phyloP scores from a whole-genome alignment of 495 filamentous ascomycete genomes.

The Aspergillus kassunensis region DNA sequence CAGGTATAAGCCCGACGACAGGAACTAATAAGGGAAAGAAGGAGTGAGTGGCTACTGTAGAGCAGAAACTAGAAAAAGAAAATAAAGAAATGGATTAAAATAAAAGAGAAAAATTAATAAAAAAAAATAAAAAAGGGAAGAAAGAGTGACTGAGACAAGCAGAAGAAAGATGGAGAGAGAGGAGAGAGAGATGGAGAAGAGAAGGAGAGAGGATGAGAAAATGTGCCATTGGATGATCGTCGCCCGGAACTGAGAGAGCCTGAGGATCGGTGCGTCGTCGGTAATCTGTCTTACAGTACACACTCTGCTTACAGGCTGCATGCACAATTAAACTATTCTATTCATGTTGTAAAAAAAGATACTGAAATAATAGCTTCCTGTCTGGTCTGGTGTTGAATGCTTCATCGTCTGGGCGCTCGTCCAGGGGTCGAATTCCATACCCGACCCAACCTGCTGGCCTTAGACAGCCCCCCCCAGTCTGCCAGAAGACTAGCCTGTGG shows the following conservation, averaged over 20 bases:
- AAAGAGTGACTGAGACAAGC: conserved; percentile 22
- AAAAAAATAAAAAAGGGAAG: conserved; percentile 15
- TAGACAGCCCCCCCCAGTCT: not conserved
- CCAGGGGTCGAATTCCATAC: conserved; percentile 6
- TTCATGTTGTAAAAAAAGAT: not conserved
- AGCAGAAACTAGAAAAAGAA: conserved; percentile 13
- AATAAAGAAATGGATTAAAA: conserved; percentile 10
- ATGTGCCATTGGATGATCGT: conserved; percentile 20
- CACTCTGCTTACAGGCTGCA: conserved; percentile 8
- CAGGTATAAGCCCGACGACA: conserved; percentile 18
- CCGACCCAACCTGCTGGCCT: not conserved
- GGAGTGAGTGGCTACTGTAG: conserved; percentile 19
- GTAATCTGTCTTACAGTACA: conserved; percentile 19
- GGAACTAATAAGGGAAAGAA: conserved; percentile 18
- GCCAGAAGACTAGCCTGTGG: not conserved
- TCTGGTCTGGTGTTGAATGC: not conserved
- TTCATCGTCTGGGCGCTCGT: conserved; percentile 1
- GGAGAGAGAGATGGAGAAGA: conserved; percentile 12
- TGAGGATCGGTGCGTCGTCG: conserved; percentile 10
- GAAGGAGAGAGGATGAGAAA: conserved; percentile 9
- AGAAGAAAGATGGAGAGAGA: conserved; percentile 7
- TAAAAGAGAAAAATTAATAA: conserved; percentile 4
- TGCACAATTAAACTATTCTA: conserved; percentile 3
- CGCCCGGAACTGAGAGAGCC: conserved; percentile 14
- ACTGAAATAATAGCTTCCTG: not conserved